phyloP scores from a whole-genome alignment of 1,139 yeast species.

The Suhomyces taliae region DNA sequence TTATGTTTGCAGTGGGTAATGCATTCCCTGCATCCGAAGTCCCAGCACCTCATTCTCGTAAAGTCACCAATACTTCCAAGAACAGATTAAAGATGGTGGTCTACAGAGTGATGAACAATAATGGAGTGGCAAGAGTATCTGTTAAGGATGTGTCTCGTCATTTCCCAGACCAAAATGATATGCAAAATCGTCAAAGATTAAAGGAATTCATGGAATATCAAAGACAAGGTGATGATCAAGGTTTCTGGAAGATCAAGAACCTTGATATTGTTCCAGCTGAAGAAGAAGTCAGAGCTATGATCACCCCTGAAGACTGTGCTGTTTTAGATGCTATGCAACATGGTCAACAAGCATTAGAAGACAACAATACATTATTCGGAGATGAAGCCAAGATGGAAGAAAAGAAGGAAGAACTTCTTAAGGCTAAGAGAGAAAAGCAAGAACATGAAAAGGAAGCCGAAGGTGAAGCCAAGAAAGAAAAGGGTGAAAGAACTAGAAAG shows the following conservation, averaged over 20 bases:
- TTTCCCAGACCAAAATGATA: slow-evolving; percentile 96
- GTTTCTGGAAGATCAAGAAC: slow-evolving; percentile 88
- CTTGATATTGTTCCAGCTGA: slow-evolving; percentile 68
- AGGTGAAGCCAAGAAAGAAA: slow-evolving; percentile 20
- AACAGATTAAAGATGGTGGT: slow-evolving; percentile 93
- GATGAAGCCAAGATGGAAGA: slow-evolving; percentile 27
- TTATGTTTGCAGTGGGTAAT: slow-evolving; percentile 87
- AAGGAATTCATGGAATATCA: slow-evolving; percentile 99
- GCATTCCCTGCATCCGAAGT: slow-evolving; percentile 90
- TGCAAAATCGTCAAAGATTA: slow-evolving; percentile 93
- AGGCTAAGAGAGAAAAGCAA: slow-evolving; percentile 29
- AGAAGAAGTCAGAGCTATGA: slow-evolving; percentile 79
- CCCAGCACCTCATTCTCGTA: slow-evolving; percentile 97
- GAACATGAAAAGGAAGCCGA: slow-evolving; percentile 23
- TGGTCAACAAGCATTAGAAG: slow-evolving; percentile 83
- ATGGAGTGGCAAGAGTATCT: slow-evolving; percentile 70
- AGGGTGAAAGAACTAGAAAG: slow-evolving; percentile 21
- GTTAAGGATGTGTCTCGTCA: slow-evolving; percentile 89
- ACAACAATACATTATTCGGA: slow-evolving; percentile 56
- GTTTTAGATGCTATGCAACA: slow-evolving; percentile 90
- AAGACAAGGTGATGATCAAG: slow-evolving; percentile 92
- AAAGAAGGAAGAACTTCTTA: slow-evolving; percentile 16
- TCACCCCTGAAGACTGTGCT: slow-evolving; percentile 89
- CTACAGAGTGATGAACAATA: slow-evolving; percentile 78
- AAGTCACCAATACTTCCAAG: slow-evolving; percentile 90